Conservation (phyloP, 2,329 filamentous ascomycete genomes). For the Parastagonospora nodorum region DNA sequence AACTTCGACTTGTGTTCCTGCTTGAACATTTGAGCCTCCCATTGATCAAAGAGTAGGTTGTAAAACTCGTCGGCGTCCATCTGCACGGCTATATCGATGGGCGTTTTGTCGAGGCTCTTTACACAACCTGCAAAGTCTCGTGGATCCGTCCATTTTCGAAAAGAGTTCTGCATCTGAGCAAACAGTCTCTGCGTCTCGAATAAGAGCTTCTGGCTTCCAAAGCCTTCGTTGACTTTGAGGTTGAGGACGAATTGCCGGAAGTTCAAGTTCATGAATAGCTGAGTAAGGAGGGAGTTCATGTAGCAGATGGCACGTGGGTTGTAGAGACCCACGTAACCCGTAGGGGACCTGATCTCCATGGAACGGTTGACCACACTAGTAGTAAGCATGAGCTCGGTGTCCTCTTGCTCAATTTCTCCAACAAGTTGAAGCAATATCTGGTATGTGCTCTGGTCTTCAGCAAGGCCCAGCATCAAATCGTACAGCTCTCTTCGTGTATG, state of each 20-base stretch:
- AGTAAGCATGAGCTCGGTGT: constrained; percentile 64
- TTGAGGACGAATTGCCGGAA: constrained; percentile 84
- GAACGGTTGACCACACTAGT: constrained; percentile 61
- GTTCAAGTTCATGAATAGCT: constrained; percentile 91
- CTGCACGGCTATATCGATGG: constrained; percentile 85
- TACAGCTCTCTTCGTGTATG: constrained; percentile 45
- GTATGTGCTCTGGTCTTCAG: constrained; percentile 38
- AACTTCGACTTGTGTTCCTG: constrained; percentile 73
- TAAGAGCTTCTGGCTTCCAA: constrained; percentile 69
- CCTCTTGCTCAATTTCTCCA: constrained; percentile 21
- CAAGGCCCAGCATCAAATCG: constrained; percentile 40
- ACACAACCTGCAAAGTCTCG: constrained; percentile 74
- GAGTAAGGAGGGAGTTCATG: constrained; percentile 90
- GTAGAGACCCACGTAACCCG: constrained; percentile 85
- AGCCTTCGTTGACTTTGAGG: constrained; percentile 57
- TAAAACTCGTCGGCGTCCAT: constrained; percentile 99
- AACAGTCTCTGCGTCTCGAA: constrained; percentile 81
- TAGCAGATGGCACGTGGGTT: constrained; percentile 98
- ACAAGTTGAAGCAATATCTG: constrained; percentile 35
- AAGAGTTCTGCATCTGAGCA: constrained; percentile 81
- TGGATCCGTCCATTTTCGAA: constrained; percentile 74
- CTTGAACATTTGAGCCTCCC: constrained; percentile 78
- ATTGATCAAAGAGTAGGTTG: constrained; percentile 87
- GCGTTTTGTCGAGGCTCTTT: constrained; percentile 78
- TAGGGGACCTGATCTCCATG: constrained; percentile 72